A percentile compares a stretch with the other conserved stretches of the same genome.
phyloP scores from a whole-genome alignment of 2,329 filamentous ascomycete genomes.

The Fusarium guadeloupense region DNA sequence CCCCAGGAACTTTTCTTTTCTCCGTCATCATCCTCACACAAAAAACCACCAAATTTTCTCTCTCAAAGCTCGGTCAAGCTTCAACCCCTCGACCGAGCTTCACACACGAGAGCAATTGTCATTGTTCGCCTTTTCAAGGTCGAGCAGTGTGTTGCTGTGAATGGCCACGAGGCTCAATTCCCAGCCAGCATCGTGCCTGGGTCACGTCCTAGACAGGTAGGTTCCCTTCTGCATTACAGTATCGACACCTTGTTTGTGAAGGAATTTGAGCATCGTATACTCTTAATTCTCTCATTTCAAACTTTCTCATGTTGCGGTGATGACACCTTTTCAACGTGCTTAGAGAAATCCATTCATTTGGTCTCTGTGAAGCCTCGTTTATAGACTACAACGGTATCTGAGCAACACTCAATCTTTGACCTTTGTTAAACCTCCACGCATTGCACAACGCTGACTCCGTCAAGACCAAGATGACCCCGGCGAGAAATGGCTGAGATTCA shows the following conservation, averaged over 20 bases:
- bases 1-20: constrained; percentile 10
- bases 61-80: constrained; percentile 19
- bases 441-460: constrained; percentile 22
- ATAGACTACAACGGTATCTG: constrained; percentile 99
- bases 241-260: background rate
- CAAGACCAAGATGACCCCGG: constrained; percentile 59
- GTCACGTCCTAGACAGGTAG: constrained; percentile 48
- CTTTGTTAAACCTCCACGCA: constrained; percentile 7
- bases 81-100: constrained; percentile 25
- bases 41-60: constrained; percentile 14
- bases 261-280: background rate
- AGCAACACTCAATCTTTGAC: constrained; percentile 54
- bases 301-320: constrained; percentile 57
- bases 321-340: constrained; percentile 67
- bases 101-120: constrained; percentile 25
- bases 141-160: constrained; percentile 36
- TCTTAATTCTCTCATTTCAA: constrained; percentile 9
- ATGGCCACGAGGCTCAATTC: constrained; percentile 40
- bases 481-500: constrained; percentile 56
- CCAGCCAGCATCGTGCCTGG: constrained; percentile 39
- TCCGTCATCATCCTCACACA: constrained; percentile 30
- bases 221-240: constrained; percentile 18
- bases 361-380: constrained; percentile 70
- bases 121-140: constrained; percentile 32
- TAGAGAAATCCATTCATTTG: constrained; percentile 68